Percentiles rank a stretch among this genome's conserved stretches.
Evolutionary conservation across 345 rosid species (phyloP).

Genomic region (Rhizophora apiculata): DNA sequence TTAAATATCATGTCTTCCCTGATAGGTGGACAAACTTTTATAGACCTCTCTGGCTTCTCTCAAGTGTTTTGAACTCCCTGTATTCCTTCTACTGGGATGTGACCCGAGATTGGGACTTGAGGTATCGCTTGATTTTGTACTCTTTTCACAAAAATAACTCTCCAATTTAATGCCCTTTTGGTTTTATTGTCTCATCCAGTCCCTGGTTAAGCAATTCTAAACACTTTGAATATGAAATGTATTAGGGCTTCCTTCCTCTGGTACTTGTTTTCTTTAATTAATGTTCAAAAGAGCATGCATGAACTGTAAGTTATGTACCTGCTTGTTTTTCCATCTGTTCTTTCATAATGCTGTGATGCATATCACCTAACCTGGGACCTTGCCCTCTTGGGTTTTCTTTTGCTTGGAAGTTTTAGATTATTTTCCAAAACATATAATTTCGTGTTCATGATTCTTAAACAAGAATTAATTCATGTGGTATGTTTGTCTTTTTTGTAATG

Average conservation of each 20-base stretch:
- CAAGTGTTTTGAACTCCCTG: slow-evolving; percentile 68
- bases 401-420: neutral
- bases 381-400: too few species aligned
- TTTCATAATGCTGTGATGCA: too few species aligned
- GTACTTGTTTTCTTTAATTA: too few species aligned
- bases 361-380: too few species aligned
- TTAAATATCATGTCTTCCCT: slow-evolving; percentile 72
- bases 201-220: neutral
- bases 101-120: slow-evolving; percentile 95
- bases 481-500: neutral
- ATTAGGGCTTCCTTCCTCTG: neutral
- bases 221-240: neutral
- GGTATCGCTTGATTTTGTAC: slow-evolving; percentile 38
- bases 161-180: neutral
- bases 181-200: neutral
- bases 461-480: neutral
- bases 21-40: slow-evolving; percentile 80
- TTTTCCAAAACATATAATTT: neutral
- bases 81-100: slow-evolving; percentile 98
- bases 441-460: neutral
- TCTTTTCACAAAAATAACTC: slow-evolving; percentile 8
- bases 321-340: too few species aligned
- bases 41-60: slow-evolving; percentile 91
- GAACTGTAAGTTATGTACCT: too few species aligned
- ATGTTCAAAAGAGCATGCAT: too few species aligned